phyloP scores from a whole-genome alignment of 306 rosid genomes.

The Begonia masoniana region DNA sequence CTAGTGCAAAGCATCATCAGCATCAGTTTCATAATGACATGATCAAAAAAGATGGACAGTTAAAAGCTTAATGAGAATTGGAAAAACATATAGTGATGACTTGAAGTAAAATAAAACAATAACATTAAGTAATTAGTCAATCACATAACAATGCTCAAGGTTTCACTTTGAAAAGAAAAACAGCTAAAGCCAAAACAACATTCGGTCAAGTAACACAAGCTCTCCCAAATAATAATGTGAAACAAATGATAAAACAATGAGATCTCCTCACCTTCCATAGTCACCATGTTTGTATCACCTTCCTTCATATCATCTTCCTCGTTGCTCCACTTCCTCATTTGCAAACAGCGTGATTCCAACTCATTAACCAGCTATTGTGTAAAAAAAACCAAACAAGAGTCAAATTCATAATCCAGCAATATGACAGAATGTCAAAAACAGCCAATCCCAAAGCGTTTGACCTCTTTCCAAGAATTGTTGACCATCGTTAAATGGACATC shows the following conservation, averaged over 20 bases:
- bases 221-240: background rate
- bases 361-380: constrained; percentile 50
- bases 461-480: constrained; percentile 72
- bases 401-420: constrained; percentile 14
- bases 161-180: too few relatives aligned
- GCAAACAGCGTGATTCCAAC: constrained; percentile 50
- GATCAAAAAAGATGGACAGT: too few relatives aligned
- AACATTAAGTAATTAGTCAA: too few relatives aligned
- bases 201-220: too few relatives aligned
- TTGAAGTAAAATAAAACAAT: too few relatives aligned
- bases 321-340: constrained; percentile 30
- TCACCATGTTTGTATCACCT: constrained; percentile 17
- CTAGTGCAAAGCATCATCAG: too few relatives aligned
- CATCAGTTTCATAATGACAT: too few relatives aligned
- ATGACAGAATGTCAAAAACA: constrained; percentile 7
- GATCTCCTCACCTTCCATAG: constrained; percentile 32
- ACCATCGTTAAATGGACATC: constrained; percentile 46
- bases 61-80: too few relatives aligned
- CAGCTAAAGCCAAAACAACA: too few relatives aligned
- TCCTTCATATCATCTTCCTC: constrained; percentile 23
- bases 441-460: constrained; percentile 10
- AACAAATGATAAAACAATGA: constrained; percentile 1
- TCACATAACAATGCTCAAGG: too few relatives aligned
- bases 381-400: constrained; percentile 8
- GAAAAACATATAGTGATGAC: too few relatives aligned